Base-by-base conservation (phyloP, 1,284 basidiomycete genomes). In the Melampsora larici-populina region DNA sequence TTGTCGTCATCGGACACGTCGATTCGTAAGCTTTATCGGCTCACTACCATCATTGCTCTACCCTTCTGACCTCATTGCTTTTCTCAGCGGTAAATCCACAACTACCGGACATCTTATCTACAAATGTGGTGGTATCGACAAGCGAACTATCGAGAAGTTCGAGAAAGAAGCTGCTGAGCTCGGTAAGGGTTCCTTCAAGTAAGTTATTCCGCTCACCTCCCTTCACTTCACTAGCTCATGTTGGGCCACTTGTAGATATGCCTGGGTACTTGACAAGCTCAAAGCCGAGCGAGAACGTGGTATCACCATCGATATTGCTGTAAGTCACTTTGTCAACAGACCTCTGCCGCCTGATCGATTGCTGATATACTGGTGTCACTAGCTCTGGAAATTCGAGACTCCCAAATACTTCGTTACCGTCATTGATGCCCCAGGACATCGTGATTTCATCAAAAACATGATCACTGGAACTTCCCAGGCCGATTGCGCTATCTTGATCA, bases 391-490 rank as follows among this genome's bases (percentile, higher is more conserved):
- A 87, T 97, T 97, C 90, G 94, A 97, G 88, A 80, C 80, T 64
- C 79, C 79, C 70, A 80, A 82, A 84, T 86, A 85, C 85, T 82
- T 83, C 80, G 84, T 86, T 81, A 86, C 85, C 91, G 93, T 96
- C 87, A 96, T 96, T 83, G 95, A 97, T 86, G 97, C 96, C 86
- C 97, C 96, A 78, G 97, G 96, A 86, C 97, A 99, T 88, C 94
- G 96, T 91, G 97, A 99, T 86, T 99, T 99, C 88, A 99, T 99
- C 90, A 99, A 99, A 89, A 99, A 97, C 93, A 97, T 98, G 94
- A 98, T 98, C 86, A 98, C 94, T 81, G 96, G 96, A 90, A 99
- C 96, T 85, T 98, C 96, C 84, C 96, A 98, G 90, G 96, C 96
- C 85, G 96, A 98, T 87, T 98, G 96, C 85, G 96, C 94, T 85